Base-by-base conservation (phyloP, 2,329 filamentous ascomycete genomes). In the Fusarium anthophilum region DNA sequence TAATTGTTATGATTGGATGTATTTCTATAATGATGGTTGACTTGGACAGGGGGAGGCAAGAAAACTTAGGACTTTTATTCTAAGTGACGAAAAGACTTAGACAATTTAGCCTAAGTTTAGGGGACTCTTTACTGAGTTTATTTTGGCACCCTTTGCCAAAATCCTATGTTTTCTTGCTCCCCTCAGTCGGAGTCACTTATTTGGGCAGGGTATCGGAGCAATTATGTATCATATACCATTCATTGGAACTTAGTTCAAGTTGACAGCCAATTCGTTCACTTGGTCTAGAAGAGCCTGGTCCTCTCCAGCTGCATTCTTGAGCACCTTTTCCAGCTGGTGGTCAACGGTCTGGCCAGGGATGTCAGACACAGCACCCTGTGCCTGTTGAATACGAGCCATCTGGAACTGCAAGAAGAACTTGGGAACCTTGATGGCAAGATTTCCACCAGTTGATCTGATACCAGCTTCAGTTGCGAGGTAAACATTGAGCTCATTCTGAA, bases 391-490 rank as follows among this genome's bases (percentile, higher is more conserved):
- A 28, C 89, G 83, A 45, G 86, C 86, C 39, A 91, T 84, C 80
- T 91, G 89, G 79, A 90, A 87, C 67, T 86, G 82, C 47, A 91
- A 79, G 79, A 91, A 91, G 85, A 91, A 91, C 80, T 91, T 91
- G 70, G 89, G 89, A 10, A 88, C 87, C 80, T 91, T 91, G 81
- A 91, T 87, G 5, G 84, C 86, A 24, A 91, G 81, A 63, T 77
- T 84, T 5, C 89, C 89, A 15, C 84, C 86, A 12, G 86, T 85
- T 28, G 86, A 88, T 26, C 89, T 83, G 55, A 91, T 82, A 3
- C 88, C 89, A 3, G 87, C 88, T 80, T 91, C 89, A 9, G 89
- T 91, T 1, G 89, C 89, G 8, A 87, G 80, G 76, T 91, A 91
- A 15, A 86, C 85, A 77, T 90, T 86, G 48, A 90, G 83, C 70